Conservation (phyloP, 257 asterid species). For the Solanum dulcamara region DNA sequence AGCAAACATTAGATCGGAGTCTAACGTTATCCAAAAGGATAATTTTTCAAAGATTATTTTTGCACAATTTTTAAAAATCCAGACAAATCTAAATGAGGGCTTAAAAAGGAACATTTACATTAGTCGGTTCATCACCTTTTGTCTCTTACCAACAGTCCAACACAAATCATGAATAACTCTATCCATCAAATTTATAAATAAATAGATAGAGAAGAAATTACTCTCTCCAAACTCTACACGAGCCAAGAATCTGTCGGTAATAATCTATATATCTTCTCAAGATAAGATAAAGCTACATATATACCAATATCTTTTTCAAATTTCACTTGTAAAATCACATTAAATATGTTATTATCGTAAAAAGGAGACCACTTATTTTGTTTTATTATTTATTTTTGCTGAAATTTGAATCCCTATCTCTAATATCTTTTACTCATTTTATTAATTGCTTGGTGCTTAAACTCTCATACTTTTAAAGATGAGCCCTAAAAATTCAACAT, state of each 20-base stretch:
- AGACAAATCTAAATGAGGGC: not conserved
- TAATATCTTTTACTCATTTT: not conserved
- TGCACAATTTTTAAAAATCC: not conserved
- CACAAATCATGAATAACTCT: not conserved
- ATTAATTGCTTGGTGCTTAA: not conserved
- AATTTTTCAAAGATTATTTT: not conserved
- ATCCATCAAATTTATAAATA: not conserved
- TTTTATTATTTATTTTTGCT: not conserved
- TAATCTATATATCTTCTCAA: no score
- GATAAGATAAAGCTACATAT: no score
- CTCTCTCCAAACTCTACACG: no score
- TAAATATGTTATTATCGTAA: not conserved
- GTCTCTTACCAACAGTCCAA: not conserved
- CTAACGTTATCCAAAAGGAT: not conserved
- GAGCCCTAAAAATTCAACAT: not conserved
- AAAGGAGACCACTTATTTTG: not conserved
- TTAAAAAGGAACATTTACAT: not conserved
- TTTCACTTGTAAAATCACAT: no score
- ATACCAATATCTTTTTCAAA: no score
- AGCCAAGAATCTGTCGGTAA: no score
- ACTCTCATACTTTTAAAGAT: not conserved
- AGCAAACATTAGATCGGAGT: not conserved
- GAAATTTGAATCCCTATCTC: not conserved
- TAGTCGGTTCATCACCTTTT: accelerated
- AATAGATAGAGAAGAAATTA: no score